phyloP scores from a whole-genome alignment of 345 rosid species.

The Gossypium ekmanianum region DNA sequence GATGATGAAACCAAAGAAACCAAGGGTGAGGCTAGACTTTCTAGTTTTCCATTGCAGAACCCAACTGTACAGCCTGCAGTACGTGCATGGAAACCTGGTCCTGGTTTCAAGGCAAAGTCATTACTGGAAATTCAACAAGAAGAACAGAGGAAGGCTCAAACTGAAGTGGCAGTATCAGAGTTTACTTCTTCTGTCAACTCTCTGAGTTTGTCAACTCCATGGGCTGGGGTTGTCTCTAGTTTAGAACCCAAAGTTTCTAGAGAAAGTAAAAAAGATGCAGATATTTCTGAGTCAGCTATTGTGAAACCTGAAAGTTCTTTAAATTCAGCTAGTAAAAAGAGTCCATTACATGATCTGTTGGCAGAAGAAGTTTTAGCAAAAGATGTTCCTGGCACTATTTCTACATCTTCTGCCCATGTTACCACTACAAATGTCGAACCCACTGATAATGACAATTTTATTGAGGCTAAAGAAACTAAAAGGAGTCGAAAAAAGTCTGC shows the following conservation, averaged over 20 bases:
- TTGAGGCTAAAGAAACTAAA: constrained; percentile 84
- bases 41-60: constrained; percentile 29
- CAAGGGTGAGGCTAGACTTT: constrained; percentile 31
- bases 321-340: constrained; percentile 46
- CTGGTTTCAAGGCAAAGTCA: constrained; percentile 93
- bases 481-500: constrained; percentile 86
- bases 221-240: constrained; percentile 68
- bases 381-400: constrained; percentile 32
- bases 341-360: constrained; percentile 67
- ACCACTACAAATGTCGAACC: constrained; percentile 30
- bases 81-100: constrained; percentile 96
- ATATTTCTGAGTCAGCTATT: constrained; percentile 30
- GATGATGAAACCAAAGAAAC: constrained; percentile 35
- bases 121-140: constrained; percentile 93
- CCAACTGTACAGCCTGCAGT: constrained; percentile 36
- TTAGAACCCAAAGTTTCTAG: constrained; percentile 44
- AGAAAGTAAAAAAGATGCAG: constrained; percentile 43
- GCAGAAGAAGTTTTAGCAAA: constrained; percentile 64
- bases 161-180: constrained; percentile 55
- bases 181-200: constrained; percentile 35
- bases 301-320: constrained; percentile 44
- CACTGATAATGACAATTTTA: constrained; percentile 63
- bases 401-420: constrained; percentile 26
- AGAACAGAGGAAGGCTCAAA: constrained; percentile 70
- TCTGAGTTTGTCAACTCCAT: constrained; percentile 48